Percentiles rank a stretch among this genome's conserved stretches.
Evolutionary conservation across 495 filamentous ascomycete species (phyloP).

Genomic region (Podospora pseudocomata): DNA sequence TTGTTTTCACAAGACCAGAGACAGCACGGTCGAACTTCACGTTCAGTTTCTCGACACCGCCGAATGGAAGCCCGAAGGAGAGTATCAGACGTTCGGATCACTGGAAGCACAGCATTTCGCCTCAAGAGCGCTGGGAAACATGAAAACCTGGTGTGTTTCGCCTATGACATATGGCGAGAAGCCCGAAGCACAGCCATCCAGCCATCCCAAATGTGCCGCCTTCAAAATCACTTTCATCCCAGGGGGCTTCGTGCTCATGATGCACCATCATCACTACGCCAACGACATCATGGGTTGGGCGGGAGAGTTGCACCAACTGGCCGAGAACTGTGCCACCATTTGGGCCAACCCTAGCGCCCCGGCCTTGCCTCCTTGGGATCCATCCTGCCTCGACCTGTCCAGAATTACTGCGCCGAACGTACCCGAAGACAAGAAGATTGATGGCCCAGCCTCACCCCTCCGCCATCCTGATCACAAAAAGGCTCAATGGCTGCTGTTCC

Average conservation of each 20-base stretch:
- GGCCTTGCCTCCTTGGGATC: conserved; percentile 35
- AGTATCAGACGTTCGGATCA: conserved; percentile 31
- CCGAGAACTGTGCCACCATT: conserved; percentile 42
- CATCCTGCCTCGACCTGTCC: conserved; percentile 33
- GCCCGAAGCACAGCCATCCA: conserved; percentile 36
- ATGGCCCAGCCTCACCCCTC: conserved; percentile 29
- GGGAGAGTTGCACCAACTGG: conserved; percentile 37
- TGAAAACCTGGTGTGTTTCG: conserved; percentile 26
- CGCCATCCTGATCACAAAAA: conserved; percentile 33
- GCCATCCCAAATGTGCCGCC: conserved; percentile 34
- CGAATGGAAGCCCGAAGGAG: conserved; percentile 24
- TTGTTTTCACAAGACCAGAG: conserved; percentile 39
- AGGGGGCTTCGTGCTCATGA: conserved; percentile 42
- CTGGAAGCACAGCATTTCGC: conserved; percentile 33
- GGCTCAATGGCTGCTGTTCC: conserved; percentile 35
- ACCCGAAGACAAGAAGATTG: conserved; percentile 25
- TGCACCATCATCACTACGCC: conserved; percentile 44
- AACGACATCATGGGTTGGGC: conserved; percentile 46
- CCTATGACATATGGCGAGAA: conserved; percentile 44
- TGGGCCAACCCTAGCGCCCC: conserved; percentile 23
- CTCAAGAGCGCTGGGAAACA: conserved; percentile 30
- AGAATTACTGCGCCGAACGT: conserved; percentile 29
- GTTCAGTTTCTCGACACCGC: conserved; percentile 35
- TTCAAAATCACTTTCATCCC: conserved; percentile 44
- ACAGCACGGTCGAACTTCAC: conserved; percentile 39